phyloP scores from a whole-genome alignment of 768 basidiomycete species.

The Tephrocybe sp. region DNA sequence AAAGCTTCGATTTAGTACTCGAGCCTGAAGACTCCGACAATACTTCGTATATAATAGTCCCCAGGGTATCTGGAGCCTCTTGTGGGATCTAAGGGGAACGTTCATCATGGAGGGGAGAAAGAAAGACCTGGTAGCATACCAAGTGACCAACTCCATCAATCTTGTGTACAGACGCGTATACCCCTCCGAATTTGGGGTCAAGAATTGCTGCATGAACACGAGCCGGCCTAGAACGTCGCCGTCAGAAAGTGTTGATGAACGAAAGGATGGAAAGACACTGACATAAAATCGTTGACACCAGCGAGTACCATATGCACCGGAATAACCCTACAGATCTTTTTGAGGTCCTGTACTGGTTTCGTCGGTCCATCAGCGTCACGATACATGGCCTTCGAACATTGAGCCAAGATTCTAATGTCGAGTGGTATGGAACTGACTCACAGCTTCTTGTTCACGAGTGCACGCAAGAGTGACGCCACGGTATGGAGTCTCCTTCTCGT shows the following conservation, averaged over 20 bases:
- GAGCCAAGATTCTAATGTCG: not conserved
- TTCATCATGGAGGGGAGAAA: not conserved
- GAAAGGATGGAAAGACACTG: constrained; percentile 14
- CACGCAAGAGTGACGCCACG: constrained; percentile 51
- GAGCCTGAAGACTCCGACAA: not conserved
- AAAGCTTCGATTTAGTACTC: constrained; percentile 11
- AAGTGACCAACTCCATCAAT: constrained; percentile 26
- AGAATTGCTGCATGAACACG: constrained; percentile 28
- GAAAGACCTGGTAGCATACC: constrained; percentile 17
- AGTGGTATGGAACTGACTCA: constrained; percentile 27
- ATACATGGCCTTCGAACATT: constrained; percentile 56
- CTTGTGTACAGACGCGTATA: constrained; percentile 24
- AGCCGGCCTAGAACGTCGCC: constrained; percentile 20
- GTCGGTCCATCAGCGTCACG: constrained; percentile 51
- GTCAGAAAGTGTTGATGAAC: not conserved
- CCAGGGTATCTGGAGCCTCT: constrained; percentile 21
- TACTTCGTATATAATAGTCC: constrained; percentile 14
- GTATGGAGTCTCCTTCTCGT: constrained; percentile 28
- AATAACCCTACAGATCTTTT: constrained; percentile 31
- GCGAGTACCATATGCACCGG: constrained; percentile 58
- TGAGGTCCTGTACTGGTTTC: constrained; percentile 48
- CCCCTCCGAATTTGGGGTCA: constrained; percentile 23
- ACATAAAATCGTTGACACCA: constrained; percentile 51
- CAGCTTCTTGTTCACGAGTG: constrained; percentile 59
- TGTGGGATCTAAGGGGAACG: constrained; percentile 19